phyloP scores from a whole-genome alignment of 2,329 filamentous ascomycete genomes.

The Anthostomella pinea region DNA sequence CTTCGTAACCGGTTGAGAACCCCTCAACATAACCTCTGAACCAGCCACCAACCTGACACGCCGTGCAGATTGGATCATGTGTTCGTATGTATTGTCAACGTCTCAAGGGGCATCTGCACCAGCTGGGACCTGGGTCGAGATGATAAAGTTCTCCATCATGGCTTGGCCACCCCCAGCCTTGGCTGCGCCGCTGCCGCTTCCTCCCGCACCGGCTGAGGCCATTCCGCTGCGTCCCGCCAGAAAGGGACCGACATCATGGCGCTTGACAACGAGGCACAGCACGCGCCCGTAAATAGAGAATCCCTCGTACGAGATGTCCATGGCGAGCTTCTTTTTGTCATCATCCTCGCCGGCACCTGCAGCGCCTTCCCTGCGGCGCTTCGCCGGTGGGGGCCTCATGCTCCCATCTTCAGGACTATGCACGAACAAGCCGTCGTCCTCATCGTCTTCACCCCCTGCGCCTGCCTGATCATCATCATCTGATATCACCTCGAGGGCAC shows the following conservation, averaged over 20 bases:
- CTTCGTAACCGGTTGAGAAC: no score
- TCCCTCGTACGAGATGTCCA: conserved; percentile 88
- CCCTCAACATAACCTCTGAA: no score
- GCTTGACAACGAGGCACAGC: conserved; percentile 83
- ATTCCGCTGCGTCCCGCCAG: conserved; percentile 28
- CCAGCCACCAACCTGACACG: conserved; percentile 6
- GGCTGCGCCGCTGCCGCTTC: conserved; percentile 26
- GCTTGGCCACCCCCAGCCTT: conserved; percentile 52
- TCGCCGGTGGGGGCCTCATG: conserved; percentile 42
- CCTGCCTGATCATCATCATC: conserved; percentile 38
- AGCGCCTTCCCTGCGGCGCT: conserved; percentile 42
- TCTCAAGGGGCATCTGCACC: conserved; percentile 32
- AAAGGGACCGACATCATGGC: conserved; percentile 56
- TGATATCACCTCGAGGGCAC: conserved; percentile 35
- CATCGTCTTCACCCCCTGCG: conserved; percentile 27
- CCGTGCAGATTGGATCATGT: no score
- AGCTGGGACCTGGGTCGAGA: conserved; percentile 66
- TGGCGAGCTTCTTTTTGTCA: conserved; percentile 86
- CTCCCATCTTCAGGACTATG: conserved; percentile 35
- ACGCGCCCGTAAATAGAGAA: conserved; percentile 95
- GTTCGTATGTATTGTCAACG: conserved; percentile 7
- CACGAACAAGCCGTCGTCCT: conserved; percentile 31
- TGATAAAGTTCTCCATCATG: conserved; percentile 82
- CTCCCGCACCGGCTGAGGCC: conserved; percentile 29
- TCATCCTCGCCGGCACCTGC: conserved; percentile 41